Conservation (phyloP, 257 asterid species). For the Solanum verrucosum region DNA sequence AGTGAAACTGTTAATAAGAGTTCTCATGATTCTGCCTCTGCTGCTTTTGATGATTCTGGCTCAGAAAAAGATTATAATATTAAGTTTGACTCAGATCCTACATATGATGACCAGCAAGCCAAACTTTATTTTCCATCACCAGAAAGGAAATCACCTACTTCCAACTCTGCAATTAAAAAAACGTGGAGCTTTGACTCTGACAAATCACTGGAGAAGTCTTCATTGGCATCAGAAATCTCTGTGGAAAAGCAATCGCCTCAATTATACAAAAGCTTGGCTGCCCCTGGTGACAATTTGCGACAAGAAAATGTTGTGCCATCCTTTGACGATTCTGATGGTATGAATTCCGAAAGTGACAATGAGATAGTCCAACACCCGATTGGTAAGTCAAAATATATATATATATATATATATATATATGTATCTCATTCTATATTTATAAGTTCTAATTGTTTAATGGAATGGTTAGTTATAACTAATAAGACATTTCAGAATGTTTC, state of each 20-base stretch:
- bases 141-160: conserved; percentile 29
- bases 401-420: neutral
- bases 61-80: conserved; percentile 42
- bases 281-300: conserved; percentile 21
- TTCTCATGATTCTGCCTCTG: conserved; percentile 35
- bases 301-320: conserved; percentile 23
- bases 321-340: conserved; percentile 65
- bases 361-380: conserved; percentile 16
- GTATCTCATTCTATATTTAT: neutral
- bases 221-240: conserved; percentile 18
- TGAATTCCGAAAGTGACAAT: conserved; percentile 44
- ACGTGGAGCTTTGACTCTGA: conserved; percentile 26
- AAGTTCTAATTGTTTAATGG: neutral
- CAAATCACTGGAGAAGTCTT: conserved; percentile 22
- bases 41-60: conserved; percentile 48
- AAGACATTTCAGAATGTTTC: neutral
- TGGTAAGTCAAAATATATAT: conserved; percentile 5
- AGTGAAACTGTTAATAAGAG: conserved; percentile 23
- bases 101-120: conserved; percentile 39
- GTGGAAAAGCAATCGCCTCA: conserved; percentile 22
- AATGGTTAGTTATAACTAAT: neutral
- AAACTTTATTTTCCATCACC: conserved; percentile 30
- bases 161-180: conserved; percentile 10
- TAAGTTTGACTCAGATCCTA: conserved; percentile 28
- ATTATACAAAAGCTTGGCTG: conserved; percentile 22